Percentiles rank a stretch among this genome's conserved stretches.
Evolutionary conservation across 1,139 yeast genomes (phyloP).

Genomic region (Dujonia santamariae): DNA sequence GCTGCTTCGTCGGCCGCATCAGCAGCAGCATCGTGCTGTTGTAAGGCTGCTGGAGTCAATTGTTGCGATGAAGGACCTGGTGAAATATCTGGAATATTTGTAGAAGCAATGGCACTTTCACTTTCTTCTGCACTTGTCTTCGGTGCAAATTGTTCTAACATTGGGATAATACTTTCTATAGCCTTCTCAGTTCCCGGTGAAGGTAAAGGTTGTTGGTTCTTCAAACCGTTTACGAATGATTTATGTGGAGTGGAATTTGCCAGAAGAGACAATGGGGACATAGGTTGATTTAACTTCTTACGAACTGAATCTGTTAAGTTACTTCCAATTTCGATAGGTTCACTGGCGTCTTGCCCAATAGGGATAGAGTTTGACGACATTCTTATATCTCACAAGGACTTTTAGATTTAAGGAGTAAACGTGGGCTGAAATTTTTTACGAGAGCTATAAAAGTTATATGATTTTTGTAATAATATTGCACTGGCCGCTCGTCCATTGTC

Average conservation of each 20-base stretch:
- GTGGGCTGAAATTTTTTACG: not conserved
- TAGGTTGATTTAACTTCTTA: slow-evolving; percentile 6
- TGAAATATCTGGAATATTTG: too few relatives aligned
- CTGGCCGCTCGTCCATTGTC: too few relatives aligned
- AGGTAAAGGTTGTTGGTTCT: slow-evolving; percentile 12
- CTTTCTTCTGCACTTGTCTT: slow-evolving; percentile 63
- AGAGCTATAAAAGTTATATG: too few relatives aligned
- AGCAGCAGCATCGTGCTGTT: slow-evolving; percentile 5
- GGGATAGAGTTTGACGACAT: too few relatives aligned
- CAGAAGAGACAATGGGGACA: slow-evolving; percentile 8
- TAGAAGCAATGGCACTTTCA: slow-evolving; percentile 15
- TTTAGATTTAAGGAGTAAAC: not conserved
- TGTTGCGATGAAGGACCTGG: slow-evolving; percentile 5
- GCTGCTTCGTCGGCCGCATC: too few relatives aligned
- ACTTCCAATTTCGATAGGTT: too few relatives aligned
- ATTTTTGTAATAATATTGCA: too few relatives aligned
- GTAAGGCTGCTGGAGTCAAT: slow-evolving; percentile 9
- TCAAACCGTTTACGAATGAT: slow-evolving; percentile 1
- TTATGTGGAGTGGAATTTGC: slow-evolving; percentile 6
- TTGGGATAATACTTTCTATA: slow-evolving; percentile 77
- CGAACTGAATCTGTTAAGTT: slow-evolving; percentile 2
- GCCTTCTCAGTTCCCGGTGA: slow-evolving; percentile 50
- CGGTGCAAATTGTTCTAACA: slow-evolving; percentile 67
- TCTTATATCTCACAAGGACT: too few relatives aligned
- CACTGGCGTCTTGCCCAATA: too few relatives aligned